A percentile compares a stretch with the other conserved stretches of the same genome.
These are phyloP conservation scores for Huntiella moniliformis DNA, from an alignment of 2,329 filamentous ascomycete species.

Conservation along the genomic window DNA sequence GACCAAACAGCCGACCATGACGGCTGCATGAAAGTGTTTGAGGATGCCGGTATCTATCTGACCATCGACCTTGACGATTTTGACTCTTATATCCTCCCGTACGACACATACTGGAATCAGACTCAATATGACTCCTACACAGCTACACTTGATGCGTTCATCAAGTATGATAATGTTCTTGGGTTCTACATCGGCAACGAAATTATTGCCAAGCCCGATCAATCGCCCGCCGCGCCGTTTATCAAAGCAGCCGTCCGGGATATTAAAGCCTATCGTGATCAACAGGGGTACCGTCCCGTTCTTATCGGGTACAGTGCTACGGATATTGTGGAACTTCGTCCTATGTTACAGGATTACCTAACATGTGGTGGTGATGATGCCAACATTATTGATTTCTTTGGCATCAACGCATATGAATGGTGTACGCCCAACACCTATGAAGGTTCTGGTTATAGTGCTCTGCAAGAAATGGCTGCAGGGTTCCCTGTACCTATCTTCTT, in stretches of 20 bases:
- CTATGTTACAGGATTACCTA: slow-evolving; percentile 50
- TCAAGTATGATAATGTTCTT: slow-evolving; percentile 58
- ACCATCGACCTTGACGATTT: slow-evolving; percentile 71
- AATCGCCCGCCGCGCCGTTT: slow-evolving; percentile 53
- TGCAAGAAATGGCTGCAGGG: slow-evolving; percentile 46
- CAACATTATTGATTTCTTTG: slow-evolving; percentile 66
- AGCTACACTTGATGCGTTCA: slow-evolving; percentile 59
- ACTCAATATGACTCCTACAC: slow-evolving; percentile 50
- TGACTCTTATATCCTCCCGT: slow-evolving; percentile 47
- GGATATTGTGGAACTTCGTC: slow-evolving; percentile 52
- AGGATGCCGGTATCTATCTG: slow-evolving; percentile 63
- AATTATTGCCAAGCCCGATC: slow-evolving; percentile 45
- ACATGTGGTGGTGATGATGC: slow-evolving; percentile 53
- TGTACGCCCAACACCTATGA: slow-evolving; percentile 42
- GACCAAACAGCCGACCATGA: slow-evolving; percentile 52
- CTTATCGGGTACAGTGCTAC: slow-evolving; percentile 77
- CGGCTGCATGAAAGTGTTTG: slow-evolving; percentile 65
- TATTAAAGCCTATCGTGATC: slow-evolving; percentile 62
- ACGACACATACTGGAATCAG: slow-evolving; percentile 49
- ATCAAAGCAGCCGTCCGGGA: slow-evolving; percentile 68
- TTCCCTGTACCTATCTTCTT: slow-evolving; percentile 81
- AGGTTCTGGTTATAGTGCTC: slow-evolving; percentile 47
- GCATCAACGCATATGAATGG: slow-evolving; percentile 73
- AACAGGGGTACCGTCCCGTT: slow-evolving; percentile 60
- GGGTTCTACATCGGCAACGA: slow-evolving; percentile 84